These are phyloP conservation scores for Dactylorhiza incarnata DNA, from an alignment of 106 monocot genomes.

Conservation along the genomic window DNA sequence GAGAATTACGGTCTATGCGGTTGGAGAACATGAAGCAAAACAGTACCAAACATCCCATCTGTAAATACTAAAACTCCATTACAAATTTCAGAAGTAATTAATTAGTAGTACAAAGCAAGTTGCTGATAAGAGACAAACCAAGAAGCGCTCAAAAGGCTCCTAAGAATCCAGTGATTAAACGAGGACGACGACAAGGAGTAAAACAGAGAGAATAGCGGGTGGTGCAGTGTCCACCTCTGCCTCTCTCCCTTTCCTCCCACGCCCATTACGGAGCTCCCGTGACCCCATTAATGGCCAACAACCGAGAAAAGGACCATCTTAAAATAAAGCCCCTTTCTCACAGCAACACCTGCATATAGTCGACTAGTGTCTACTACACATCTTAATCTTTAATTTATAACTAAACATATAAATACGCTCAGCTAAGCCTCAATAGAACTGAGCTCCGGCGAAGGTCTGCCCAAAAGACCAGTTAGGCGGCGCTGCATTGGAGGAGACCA, in stretches of 20 bases:
- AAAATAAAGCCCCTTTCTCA: constrained; percentile 4
- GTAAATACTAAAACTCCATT: too few species aligned
- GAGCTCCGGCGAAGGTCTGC: constrained; percentile 48
- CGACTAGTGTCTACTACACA: not conserved
- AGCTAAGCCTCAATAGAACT: constrained; percentile 21
- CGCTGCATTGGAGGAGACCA: constrained; percentile 42
- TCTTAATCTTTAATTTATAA: not conserved
- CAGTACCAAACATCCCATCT: too few species aligned
- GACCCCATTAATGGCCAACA: not conserved
- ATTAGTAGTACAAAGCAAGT: not conserved
- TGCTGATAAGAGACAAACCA: not conserved
- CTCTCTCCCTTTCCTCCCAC: not conserved
- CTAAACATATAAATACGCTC: not conserved
- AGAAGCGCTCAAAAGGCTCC: not conserved
- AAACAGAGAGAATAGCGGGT: constrained; percentile 2
- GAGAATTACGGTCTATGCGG: too few species aligned
- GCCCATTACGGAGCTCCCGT: too few species aligned
- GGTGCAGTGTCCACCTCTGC: not conserved
- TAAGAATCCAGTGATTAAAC: not conserved
- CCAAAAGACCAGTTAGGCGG: constrained; percentile 57
- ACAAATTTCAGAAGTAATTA: too few species aligned
- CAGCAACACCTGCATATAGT: not conserved
- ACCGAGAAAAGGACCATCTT: not conserved
- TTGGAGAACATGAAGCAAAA: too few species aligned
- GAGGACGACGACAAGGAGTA: not conserved